Evolutionary conservation across 2,329 filamentous ascomycete species (phyloP).

Genomic region (Chrysoporthe austroafricana): DNA sequence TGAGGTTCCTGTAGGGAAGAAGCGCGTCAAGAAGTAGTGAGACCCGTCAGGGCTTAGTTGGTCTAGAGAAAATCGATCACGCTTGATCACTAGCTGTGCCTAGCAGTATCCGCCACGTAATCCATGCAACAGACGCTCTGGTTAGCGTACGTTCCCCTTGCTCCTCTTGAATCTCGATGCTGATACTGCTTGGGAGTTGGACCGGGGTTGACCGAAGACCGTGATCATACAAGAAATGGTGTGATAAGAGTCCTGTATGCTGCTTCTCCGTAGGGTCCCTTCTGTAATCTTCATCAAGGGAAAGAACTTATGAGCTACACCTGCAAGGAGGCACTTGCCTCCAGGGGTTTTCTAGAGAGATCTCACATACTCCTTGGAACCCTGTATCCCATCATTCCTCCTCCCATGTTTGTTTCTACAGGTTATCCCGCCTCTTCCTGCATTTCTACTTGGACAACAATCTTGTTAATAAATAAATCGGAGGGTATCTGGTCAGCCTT

Average conservation of each 20-base stretch:
- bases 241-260: neutral
- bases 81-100: neutral
- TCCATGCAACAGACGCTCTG: neutral
- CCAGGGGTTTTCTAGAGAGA: neutral
- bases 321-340: neutral
- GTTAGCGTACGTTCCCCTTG: neutral
- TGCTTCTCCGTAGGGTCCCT: neutral
- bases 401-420: neutral
- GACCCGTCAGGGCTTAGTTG: neutral
- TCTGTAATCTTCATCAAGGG: neutral
- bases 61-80: neutral
- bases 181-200: neutral
- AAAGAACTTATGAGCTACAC: neutral
- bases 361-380: neutral
- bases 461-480: too few relatives aligned
- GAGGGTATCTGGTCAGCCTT: too few relatives aligned
- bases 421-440: neutral
- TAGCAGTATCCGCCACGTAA: neutral
- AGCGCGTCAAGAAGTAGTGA: constrained; percentile 36
- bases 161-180: neutral
- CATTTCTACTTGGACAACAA: too few relatives aligned
- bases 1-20: constrained; percentile 44
- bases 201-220: neutral
- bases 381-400: neutral
- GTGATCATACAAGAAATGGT: neutral